Evolutionary conservation across 1,139 yeast genomes (phyloP).

Genomic region (Blastobotrys ciferrii): DNA sequence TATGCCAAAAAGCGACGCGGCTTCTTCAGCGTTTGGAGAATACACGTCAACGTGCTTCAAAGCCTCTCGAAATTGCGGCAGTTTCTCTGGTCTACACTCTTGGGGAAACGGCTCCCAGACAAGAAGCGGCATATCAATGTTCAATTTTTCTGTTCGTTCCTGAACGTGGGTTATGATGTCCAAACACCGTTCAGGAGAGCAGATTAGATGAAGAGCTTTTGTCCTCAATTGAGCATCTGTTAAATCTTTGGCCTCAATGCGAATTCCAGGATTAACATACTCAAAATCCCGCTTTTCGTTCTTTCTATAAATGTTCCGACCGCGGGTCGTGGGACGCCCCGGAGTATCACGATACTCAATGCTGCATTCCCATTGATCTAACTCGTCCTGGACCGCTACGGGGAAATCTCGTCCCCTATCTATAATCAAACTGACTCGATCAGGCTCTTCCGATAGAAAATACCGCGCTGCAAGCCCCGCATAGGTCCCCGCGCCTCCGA

Average conservation of each 20-base stretch:
- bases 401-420: conserved; percentile 86
- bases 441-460: conserved; percentile 41
- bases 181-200: conserved; percentile 62
- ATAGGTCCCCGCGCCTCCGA: conserved; percentile 91
- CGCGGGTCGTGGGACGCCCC: conserved; percentile 68
- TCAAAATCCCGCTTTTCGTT: conserved; percentile 54
- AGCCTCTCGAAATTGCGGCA: conserved; percentile 42
- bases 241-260: conserved; percentile 64
- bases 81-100: conserved; percentile 55
- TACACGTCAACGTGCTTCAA: conserved; percentile 56
- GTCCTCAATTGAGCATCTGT: conserved; percentile 41
- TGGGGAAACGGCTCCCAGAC: conserved; percentile 91
- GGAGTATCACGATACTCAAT: conserved; percentile 52
- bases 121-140: conserved; percentile 39
- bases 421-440: conserved; percentile 59
- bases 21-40: conserved; percentile 85
- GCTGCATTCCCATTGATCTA: conserved; percentile 64
- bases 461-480: conserved; percentile 76
- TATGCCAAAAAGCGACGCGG: conserved; percentile 54
- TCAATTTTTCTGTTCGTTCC: conserved; percentile 1
- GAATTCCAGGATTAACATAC: conserved; percentile 59
- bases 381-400: conserved; percentile 40
- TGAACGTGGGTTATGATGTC: conserved; percentile 44
- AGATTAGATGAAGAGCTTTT: conserved; percentile 65
- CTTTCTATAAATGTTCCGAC: conserved; percentile 70